Base-by-base conservation (phyloP, 495 filamentous ascomycete species). In the Penicillium odoratum region DNA sequence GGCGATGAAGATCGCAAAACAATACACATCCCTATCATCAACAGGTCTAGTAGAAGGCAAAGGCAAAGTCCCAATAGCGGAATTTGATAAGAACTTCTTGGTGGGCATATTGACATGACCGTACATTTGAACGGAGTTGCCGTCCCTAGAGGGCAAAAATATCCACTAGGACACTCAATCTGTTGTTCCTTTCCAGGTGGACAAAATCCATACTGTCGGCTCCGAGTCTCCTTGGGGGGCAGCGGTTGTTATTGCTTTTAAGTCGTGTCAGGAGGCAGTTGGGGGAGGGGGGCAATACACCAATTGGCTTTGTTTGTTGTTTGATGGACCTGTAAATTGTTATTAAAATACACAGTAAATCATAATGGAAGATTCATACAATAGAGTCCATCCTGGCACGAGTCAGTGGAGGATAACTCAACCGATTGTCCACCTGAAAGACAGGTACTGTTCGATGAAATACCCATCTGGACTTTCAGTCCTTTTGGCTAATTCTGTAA, bases 111-210 rank as follows among this genome's bases (percentile, higher is more conserved):
- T 18, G 48, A 51, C 29, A 51, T 13, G 8, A 21, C 30, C 2
- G n/a, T 36, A n/a, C 48, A 51, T 38, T 18, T 16, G 6, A 36
- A 30, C 3, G 48, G 48, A 10, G 25, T 8, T 3, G 38, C 31
- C 8, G 29, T 51, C 8, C 48, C 48, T 7, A 34, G n/a, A 18
- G 48, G 48, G 31, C 48, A 51, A 26, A 36, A 51, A 15, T 51
- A 8, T 0, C 48, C 48, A 18, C 16, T n/a, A 9, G 48, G 33
- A 26, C 48, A 51, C n/a, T 15, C 16, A 4, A 51, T 10, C 13
- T 51, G 48, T 13, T 36, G 1, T 36, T 21, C n/a, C 4, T 15
- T 16, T 21, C 30, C 30, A 36, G 31, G 6, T 9, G 31, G 31
- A 36, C 48, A 51, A 26, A 18, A 51, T 2, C 4, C 45, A 48